Evolutionary conservation across 2,329 filamentous ascomycete genomes (phyloP), one percentile per base, ranked within the genome.

Genomic region (Pyrenophora graminea): DNA sequence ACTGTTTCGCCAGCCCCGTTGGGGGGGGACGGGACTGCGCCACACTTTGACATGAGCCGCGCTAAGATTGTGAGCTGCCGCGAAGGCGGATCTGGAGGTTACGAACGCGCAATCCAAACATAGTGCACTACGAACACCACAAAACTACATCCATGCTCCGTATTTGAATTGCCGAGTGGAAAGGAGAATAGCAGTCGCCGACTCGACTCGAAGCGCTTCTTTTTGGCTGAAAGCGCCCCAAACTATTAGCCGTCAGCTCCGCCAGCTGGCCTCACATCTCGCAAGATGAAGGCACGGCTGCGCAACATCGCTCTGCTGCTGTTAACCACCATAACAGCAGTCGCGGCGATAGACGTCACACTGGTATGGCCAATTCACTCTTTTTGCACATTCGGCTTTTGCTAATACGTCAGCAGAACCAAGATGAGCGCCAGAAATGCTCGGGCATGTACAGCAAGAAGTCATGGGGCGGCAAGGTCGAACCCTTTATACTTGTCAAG

Each of bases 381-480:
- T 9, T 2, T 40, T 5, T 4, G 13, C 21, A 4, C n/a, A 9
- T 18, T 33, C 10, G 12, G 13, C 27, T 12, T 5, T 5, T 27
- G 37, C 51, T 53, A 49, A 57, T 30, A 33, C 12, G n/a, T 12
- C 19, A 10, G 4, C 17, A 95, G 90, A 87, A 90, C 72, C 82
- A 94, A 70, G 84, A 87, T 31, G 89, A 93, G 68, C 82, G 85
- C 68, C 89, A 96, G 77, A 84, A 88, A 83, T 97, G 93, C 78
- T 79, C 81, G 79, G 91, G 93, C 77, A 97, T 97, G 92, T 97
- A 97, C 79, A 92, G 89, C 77, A 87, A 85, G 70, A 89, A 85
- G 67, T 83, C 88, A 43, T 97, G 93, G 93, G 91, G 91, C 64
- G 93, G 93, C 52, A 83, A 85, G 31, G 83, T 91, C 53, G 90